Evolutionary conservation across 1,284 basidiomycete species (phyloP), one percentile per base, ranked within the genome.

Genomic region (Naganishia sp.): DNA sequence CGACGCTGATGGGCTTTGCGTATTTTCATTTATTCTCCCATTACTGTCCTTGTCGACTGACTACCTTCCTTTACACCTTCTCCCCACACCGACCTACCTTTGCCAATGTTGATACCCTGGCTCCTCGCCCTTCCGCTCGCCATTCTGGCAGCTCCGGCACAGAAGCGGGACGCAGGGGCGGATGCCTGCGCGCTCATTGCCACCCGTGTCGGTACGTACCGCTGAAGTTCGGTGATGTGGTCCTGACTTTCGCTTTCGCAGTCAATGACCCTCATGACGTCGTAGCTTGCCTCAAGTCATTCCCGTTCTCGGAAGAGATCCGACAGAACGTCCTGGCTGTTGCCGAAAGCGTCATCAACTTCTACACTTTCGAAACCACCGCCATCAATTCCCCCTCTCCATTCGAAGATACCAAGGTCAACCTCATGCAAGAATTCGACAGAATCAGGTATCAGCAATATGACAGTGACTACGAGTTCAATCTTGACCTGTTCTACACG

Each of bases 391-490:
- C 85, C 3, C 85, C 84, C 2, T 77, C 84, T 35, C 85, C 85
- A 4, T 87, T 86, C 75, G 82, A 86, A 73, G 85, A 85, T 70
- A 84, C 84, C 0, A 86, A 85, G 0, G 75, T 77, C 21, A 79
- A 87, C 70, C 86, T 87, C 64, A 81, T 84, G 6, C 80, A 76
- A 1, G 80, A 82, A 3, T 75, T 87, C 50, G 78, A 80, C 2
- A 76, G 80, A 61, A 82, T 87, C 51, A 84, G 83, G 68, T 75
- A 73, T 1, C 84, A 84, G 0, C 76, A 76, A 39, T 87, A 83
- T 64, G 75, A 85, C 83, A 84, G 84, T 1, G 84, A 87, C 70
- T 87, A 85, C 67, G 85, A 86, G 71, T 87, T 88, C 77, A 87
- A 84, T 71, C 79, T 79, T 56, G 86, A 83, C 49, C 68, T 87